Evolutionary conservation across 106 monocot genomes (phyloP), one percentile per base, ranked within the genome.

Genomic region (Amphibolis antarctica): DNA sequence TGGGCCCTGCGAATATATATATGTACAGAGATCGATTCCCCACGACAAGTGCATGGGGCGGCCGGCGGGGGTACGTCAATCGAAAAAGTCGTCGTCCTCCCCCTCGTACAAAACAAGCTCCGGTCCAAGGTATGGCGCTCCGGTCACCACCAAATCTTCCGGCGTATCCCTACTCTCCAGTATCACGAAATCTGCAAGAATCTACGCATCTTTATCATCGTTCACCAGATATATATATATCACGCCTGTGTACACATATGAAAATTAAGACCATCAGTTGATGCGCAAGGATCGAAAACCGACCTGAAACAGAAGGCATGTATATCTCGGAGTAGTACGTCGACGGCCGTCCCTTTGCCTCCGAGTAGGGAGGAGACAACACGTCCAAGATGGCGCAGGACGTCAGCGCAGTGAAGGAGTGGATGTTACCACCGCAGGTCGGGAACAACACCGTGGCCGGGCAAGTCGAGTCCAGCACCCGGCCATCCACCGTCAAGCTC

Each of bases 361-460:
- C 77, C 12, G 77, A 65, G 60, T 81, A 81, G 0, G 81, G 81
- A 1, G 81, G 81, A 53, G 81, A 21, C 18, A 81, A 31, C 27
- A 81, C 74, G 36, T 81, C 81, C 47, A 81, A 44, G 25, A 81
- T 69, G 7, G 81, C 81, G 24, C 74, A 77, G 1, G 81, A 69
- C 10, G 77, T 77, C 28, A 77, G 13, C 46, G 81, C 81, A 11
- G 69, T 69, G 66, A 77, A 69, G 47, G 74, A 69, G 43, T 81
- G 81, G 9, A 81, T 61, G 62, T 81, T 81, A n/a, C 81, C 81
- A 15, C 81, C 81, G 25, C 74, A 74, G 3, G 46, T 73, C 0
- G 81, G 77, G 57, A 74, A 77, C 55, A 81, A 43, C 29, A 77
- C 77, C n/a, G 81, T 73, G 20, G 81, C 46, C 68, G 54, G 46